Base-by-base conservation (phyloP, 2,329 filamentous ascomycete genomes). In the Calonectria pauciramosa region DNA sequence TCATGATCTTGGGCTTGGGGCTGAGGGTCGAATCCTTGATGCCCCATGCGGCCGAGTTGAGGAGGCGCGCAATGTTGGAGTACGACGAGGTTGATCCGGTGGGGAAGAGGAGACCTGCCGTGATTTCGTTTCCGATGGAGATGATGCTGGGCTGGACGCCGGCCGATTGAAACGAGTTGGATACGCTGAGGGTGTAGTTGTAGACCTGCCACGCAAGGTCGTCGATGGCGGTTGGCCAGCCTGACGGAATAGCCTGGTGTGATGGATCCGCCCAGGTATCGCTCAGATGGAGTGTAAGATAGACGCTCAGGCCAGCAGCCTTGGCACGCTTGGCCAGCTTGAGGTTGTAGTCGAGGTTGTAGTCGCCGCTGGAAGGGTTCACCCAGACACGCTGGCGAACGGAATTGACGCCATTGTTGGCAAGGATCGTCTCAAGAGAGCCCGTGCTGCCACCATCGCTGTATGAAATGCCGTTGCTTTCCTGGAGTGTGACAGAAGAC, bases 111-210 rank as follows among this genome's bases (percentile, higher is more conserved):
- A 95, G 85, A 0, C 94, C 94, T 1, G 87, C 85, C 0, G 90
- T 90, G 82, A 95, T 95, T 82, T 95, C 94, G 80, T 95, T 95
- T 30, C 94, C 94, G 76, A 95, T 93, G 20, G 91, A 93, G 65
- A 95, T 89, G 65, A 95, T 91, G 2, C 87, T 86, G 0, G 93
- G 89, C 4, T 87, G 83, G 28, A 94, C 86, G 4, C 88, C 88
- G 20, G 89, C 89, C 0, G 83, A 82, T 1, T 90, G 87, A 79
- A 95, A 94, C 20, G 87, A 84, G 80, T 95, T 91, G 72, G 90
- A 89, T 0, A 93, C 89, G 4, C 88, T 86, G 6, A 89, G 83
- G 0, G 93, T 95, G 83, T 95, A 95, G 84, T 93, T 92, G 85
- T 94, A 94, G 14, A 95, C 83, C 80, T 90, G 86, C 87, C 89